phyloP scores from a whole-genome alignment of 331 rosid genomes.

The Rhamnella rubrinervis region DNA sequence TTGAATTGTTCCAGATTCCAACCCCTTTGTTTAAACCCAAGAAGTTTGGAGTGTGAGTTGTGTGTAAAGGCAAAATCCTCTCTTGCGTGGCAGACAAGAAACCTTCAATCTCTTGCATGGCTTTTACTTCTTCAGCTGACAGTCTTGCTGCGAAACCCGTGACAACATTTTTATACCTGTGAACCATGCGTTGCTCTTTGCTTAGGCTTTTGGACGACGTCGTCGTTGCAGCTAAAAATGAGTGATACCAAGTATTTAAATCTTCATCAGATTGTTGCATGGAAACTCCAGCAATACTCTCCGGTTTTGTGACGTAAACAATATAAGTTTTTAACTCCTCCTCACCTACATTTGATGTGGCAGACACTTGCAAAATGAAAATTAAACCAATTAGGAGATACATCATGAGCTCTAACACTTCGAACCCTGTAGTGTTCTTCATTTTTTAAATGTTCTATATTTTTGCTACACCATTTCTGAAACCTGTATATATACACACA shows the following conservation, averaged over 20 bases:
- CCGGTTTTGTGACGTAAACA: slow-evolving; percentile 39
- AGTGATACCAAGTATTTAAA: slow-evolving; percentile 28
- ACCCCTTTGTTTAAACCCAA: slow-evolving; percentile 44
- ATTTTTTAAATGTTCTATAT: neutral
- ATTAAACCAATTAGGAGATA: neutral
- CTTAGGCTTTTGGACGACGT: neutral
- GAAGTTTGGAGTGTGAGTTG: slow-evolving; percentile 59
- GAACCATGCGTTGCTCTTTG: slow-evolving; percentile 22
- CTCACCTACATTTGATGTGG: neutral
- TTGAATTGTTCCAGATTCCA: slow-evolving; percentile 46
- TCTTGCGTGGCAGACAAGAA: slow-evolving; percentile 40
- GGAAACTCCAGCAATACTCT: neutral
- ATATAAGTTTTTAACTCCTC: slow-evolving; percentile 38
- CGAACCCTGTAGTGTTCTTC: slow-evolving; percentile 6
- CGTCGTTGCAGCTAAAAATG: slow-evolving; percentile 14
- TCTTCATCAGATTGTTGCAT: slow-evolving; percentile 21
- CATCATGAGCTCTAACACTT: neutral
- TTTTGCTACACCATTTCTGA: neutral
- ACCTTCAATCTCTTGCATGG: slow-evolving; percentile 41
- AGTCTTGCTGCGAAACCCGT: slow-evolving; percentile 53
- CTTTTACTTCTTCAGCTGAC: slow-evolving; percentile 47
- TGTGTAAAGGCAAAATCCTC: slow-evolving; percentile 39
- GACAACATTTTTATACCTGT: slow-evolving; percentile 38
- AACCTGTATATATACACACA: neutral
- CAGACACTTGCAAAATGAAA: neutral